These are phyloP conservation scores for Pachysandra terminalis DNA, from an alignment of 164 flowering plant species.

Conservation along the genomic window DNA sequence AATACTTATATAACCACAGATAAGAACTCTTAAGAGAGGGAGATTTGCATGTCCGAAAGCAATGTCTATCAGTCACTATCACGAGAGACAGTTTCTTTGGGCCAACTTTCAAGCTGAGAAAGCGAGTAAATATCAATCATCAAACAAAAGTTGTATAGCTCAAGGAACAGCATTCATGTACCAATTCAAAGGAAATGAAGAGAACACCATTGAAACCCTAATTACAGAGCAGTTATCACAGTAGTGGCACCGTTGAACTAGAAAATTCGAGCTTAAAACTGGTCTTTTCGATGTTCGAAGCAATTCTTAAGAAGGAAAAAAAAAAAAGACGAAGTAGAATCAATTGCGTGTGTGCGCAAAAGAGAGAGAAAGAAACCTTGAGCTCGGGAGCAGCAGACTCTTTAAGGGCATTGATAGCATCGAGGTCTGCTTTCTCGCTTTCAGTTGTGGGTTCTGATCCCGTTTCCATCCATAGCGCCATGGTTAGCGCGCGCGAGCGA, in stretches of 20 bases:
- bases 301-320: background rate
- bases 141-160: too few relatives aligned
- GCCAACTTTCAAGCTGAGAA: too few relatives aligned
- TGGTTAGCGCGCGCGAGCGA: conserved; percentile 3
- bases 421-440: conserved; percentile 67
- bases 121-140: too few relatives aligned
- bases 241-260: background rate
- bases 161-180: background rate
- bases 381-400: conserved; percentile 76
- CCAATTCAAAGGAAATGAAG: background rate
- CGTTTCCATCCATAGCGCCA: conserved; percentile 74
- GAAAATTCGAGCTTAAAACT: background rate
- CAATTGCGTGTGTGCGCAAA: too few relatives aligned
- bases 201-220: background rate
- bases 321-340: background rate
- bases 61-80: too few relatives aligned
- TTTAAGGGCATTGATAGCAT: conserved; percentile 79
- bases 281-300: background rate
- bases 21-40: too few relatives aligned
- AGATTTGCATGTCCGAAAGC: too few relatives aligned
- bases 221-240: background rate
- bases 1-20: too few relatives aligned
- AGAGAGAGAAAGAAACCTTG: conserved; percentile 44
- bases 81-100: too few relatives aligned
- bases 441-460: conserved; percentile 69